These are phyloP conservation scores for Eleusine coracana DNA, from an alignment of 176 grass and related monocot genomes.

Conservation along the genomic window DNA sequence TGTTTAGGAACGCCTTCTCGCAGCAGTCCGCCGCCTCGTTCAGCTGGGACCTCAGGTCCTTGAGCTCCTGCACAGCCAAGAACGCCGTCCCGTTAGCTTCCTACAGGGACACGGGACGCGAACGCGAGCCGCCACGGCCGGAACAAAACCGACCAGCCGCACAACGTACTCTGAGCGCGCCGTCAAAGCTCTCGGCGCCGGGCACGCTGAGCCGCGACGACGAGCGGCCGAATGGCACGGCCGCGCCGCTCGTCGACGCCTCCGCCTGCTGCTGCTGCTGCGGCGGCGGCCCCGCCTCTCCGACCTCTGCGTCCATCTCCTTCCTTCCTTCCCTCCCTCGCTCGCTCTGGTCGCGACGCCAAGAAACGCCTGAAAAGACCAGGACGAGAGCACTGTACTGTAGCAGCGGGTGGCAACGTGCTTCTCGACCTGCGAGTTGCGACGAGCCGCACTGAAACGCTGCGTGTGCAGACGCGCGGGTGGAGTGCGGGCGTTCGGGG, in stretches of 20 bases:
- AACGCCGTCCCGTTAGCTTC: neutral
- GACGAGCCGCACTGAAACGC: neutral
- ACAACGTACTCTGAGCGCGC: slow-evolving; percentile 48
- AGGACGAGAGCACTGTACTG: neutral
- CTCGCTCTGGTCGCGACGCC: neutral
- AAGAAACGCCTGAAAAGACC: slow-evolving; percentile 1
- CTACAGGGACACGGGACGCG: neutral
- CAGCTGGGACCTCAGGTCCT: slow-evolving; percentile 82
- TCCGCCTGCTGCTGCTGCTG: neutral
- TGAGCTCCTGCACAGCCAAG: slow-evolving; percentile 58
- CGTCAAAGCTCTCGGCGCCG: slow-evolving; percentile 44
- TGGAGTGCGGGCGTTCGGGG: neutral
- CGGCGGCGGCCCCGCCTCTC: neutral
- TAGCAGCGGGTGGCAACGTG: neutral
- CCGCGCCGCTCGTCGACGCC: slow-evolving; percentile 13
- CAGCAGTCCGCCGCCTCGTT: slow-evolving; percentile 80
- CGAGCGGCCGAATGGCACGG: slow-evolving; percentile 36
- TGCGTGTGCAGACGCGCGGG: slow-evolving; percentile 28
- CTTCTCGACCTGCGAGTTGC: neutral
- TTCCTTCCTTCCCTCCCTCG: neutral
- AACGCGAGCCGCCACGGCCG: neutral
- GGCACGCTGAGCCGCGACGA: slow-evolving; percentile 27
- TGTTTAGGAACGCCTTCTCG: slow-evolving; percentile 67
- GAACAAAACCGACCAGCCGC: neutral
- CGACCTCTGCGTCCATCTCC: slow-evolving; percentile 18